phyloP scores from a whole-genome alignment of 345 rosid species.

The Arabidopsis suecica region DNA sequence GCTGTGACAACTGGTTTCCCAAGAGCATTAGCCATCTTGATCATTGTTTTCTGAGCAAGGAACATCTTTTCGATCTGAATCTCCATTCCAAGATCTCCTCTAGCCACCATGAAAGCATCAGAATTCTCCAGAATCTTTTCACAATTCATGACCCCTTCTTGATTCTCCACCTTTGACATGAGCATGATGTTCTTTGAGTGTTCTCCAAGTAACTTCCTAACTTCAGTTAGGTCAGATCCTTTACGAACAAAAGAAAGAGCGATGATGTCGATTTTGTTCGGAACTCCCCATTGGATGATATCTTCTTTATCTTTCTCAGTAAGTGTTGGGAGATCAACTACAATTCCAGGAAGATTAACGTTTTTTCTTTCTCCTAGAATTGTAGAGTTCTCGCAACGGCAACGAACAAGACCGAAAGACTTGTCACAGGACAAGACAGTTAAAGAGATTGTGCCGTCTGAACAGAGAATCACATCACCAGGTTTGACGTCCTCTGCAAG shows the following conservation, averaged over 20 bases:
- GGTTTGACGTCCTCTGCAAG: slow-evolving; percentile 67
- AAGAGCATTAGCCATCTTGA: slow-evolving; percentile 67
- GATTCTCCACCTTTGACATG: slow-evolving; percentile 90
- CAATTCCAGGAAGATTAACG: slow-evolving; percentile 83
- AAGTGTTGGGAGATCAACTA: slow-evolving; percentile 81
- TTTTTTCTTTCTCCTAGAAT: slow-evolving; percentile 79
- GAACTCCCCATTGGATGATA: slow-evolving; percentile 75
- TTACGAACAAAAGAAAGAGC: slow-evolving; percentile 84
- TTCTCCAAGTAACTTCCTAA: slow-evolving; percentile 70
- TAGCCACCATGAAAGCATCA: slow-evolving; percentile 81
- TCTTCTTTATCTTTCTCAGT: slow-evolving; percentile 82
- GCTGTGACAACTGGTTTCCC: slow-evolving; percentile 87
- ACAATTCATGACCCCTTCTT: slow-evolving; percentile 76
- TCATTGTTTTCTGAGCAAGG: slow-evolving; percentile 82
- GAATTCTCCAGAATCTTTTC: slow-evolving; percentile 77
- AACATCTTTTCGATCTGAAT: slow-evolving; percentile 84
- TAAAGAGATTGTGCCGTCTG: slow-evolving; percentile 75
- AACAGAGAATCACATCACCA: slow-evolving; percentile 65
- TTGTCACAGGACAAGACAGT: slow-evolving; percentile 65
- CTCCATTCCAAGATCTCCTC: slow-evolving; percentile 88
- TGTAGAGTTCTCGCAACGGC: slow-evolving; percentile 77
- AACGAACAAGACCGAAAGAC: slow-evolving; percentile 62
- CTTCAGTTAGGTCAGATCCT: slow-evolving; percentile 77
- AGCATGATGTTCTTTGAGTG: slow-evolving; percentile 64
- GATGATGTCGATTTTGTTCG: slow-evolving; percentile 74